Evolutionary conservation across 129 eudicot species (phyloP), one percentile per base, ranked within the genome.

Genomic region (Flaveria linearis): DNA sequence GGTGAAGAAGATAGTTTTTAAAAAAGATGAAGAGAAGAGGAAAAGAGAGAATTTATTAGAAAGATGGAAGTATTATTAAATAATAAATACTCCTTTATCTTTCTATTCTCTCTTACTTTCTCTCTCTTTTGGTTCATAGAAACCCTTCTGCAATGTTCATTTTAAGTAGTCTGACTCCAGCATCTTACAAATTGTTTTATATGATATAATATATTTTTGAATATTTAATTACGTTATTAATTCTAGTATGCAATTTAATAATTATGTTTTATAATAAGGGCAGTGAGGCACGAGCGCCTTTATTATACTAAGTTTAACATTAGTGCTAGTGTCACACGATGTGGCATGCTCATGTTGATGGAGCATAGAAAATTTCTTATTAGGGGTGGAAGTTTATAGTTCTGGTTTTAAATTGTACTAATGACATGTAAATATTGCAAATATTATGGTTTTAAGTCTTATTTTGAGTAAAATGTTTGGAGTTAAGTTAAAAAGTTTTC

Each of bases 211-310:
- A 60, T 43, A 68, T 55, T 13, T 50, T 78, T 22, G 28, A 72
- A 56, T 75, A 72, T 42, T 72, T 57, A 62, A 78, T 49, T 57
- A 26, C 33, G 23, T 41, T 81, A 77, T 76, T 6, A 79, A 63
- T 79, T 62, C 67, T 39, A 63, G 36, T 62, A 51, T 50, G 66
- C 17, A 50, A 46, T 30, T 30, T 45, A 53, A 30, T 51, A 20
- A 36, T 46, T 53, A 22, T 23, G 36, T 69, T 68, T 15, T 47
- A 63, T 47, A 25, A 4, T 16, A 39, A 69, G 71, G 76, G 70
- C 51, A 68, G 36, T 26, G 22, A 49, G 83, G 74, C 92, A 88
- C 89, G 92, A 84, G 92, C 76, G 90, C 81, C 75, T 71, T 82
- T 86, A 80, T 55, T 71, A 78, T 51, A 68, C 76, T 28, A 84